Evolutionary conservation across 345 rosid species (phyloP), one percentile per base, ranked within the genome.

Genomic region (Ceriops decandra): DNA sequence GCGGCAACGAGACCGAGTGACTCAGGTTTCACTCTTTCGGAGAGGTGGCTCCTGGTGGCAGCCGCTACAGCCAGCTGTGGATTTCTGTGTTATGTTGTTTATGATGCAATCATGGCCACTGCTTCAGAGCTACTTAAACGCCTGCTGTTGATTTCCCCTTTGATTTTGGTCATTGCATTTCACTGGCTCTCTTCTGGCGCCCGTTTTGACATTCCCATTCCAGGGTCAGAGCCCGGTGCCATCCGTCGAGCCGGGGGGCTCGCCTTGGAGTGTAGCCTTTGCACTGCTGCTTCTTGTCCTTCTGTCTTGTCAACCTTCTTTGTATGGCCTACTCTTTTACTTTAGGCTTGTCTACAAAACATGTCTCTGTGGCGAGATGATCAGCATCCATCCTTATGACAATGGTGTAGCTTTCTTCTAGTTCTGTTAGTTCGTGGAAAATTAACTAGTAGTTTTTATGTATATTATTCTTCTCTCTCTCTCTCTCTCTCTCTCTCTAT

Each of bases 231-330:
- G 79, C 89, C 84, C 0, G 79, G 67, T 6, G 82, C 84, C 71
- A 79, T 83, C 72, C 89, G 80, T 28, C 66, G 82, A 21, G 89
- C 84, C 2, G 87, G 87, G 0, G 87, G 87, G 24, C 63, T 85
- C 89, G 0, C 80, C 89, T 2, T 85, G 85, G 87, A 87, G 87
- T 27, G 74, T 85, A 2, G 85, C 85, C 21, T 62, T 68, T 27
- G 77, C 82, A 16, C 20, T 85, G 26, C 62, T 81, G 62, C 80
- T 85, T 20, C 87, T 83, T 27, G 62, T 74, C 67, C 72, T 76
- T 47, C 87, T 83, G 2, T 67, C 78, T 28, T 81, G 76, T 72
- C 87, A 81, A 21, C 87, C 87, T 67, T 73, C 80, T 59, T 54
- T 85, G n/a, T 57, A 54, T 57, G 84, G 72, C 57, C 78, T 83